phyloP scores from a whole-genome alignment of 2,329 filamentous ascomycete species.

The Chaetomiaceae sp. region DNA sequence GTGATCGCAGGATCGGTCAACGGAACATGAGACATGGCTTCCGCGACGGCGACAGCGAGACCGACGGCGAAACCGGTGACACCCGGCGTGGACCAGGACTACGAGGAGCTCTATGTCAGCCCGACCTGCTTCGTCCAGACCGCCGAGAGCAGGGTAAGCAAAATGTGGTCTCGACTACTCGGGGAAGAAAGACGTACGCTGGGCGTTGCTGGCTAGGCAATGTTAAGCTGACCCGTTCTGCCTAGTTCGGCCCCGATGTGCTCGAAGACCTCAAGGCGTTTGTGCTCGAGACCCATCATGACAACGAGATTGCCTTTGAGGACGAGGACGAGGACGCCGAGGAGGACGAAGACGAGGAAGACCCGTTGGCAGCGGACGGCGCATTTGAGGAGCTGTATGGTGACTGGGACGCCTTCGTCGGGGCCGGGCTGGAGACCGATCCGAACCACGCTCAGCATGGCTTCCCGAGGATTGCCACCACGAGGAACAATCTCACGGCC shows the following conservation, averaged over 20 bases:
- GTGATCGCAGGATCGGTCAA: background rate
- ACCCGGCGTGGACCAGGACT: slow-evolving; percentile 7
- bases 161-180: background rate
- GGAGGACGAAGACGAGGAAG: slow-evolving; percentile 18
- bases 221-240: background rate
- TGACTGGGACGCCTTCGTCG: background rate
- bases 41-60: background rate
- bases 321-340: slow-evolving; percentile 19
- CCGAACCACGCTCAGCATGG: slow-evolving; percentile 3
- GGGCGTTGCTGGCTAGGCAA: too few relatives aligned
- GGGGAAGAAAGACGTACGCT: too few relatives aligned
- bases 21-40: slow-evolving; percentile 11
- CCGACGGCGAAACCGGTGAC: too few relatives aligned
- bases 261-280: slow-evolving; percentile 22
- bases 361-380: slow-evolving; percentile 6
- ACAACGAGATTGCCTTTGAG: slow-evolving; percentile 16
- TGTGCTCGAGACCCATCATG: slow-evolving; percentile 8
- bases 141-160: slow-evolving; percentile 27
- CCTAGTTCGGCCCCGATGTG: slow-evolving; percentile 23
- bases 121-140: slow-evolving; percentile 28
- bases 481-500: slow-evolving; percentile 52
- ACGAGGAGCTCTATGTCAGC: slow-evolving; percentile 25
- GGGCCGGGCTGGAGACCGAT: background rate
- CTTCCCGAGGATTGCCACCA: slow-evolving; percentile 28
- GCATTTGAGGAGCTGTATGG: background rate